Evolutionary conservation across 179 eudicot genomes (phyloP), one percentile per base, ranked within the genome.

Genomic region (Nepenthes alata): DNA sequence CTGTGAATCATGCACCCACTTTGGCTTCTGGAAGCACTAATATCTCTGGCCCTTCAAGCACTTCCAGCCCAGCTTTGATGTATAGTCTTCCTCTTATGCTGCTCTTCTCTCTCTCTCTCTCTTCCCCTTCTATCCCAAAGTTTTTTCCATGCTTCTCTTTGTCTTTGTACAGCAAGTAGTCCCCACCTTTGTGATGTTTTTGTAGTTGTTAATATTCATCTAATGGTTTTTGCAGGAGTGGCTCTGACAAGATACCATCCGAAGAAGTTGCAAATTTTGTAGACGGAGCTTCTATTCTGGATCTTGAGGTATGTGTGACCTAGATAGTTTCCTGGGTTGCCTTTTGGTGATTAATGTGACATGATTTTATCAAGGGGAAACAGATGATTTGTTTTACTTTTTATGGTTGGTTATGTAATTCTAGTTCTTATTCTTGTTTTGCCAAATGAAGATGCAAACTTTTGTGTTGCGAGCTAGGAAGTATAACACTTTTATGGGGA

Each of bases 281-380:
- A 47, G 79, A 73, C 72, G 87, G 78, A 71, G 80, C 84, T 72
- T 80, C 95, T 61, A 58, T 54, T 25, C 83, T 66, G 70, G 91
- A 87, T 73, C 67, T 70, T 61, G 94, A 89, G 98, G 98, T 93
- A 81, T 64, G 67, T 7, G 13, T 8, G 10, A 48, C 52, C n/a
- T 8, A 2, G 12, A 5, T 5, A 11, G 3, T 48, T 48, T 9
- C 45, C 11, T 62, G 55, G 52, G 57, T 52, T 52, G 25, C 55
- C n/a, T n/a, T 14, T 52, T 2, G 25, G 16, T n/a, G 15, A n/a
- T 52, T 14, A n/a, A 4, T 4, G 8, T 41, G 45, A 41, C 45
- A 41, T 41, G 45, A 1, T 41, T 41, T 41, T 7, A 41, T 4
- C 25, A 25, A 25, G 25, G 25, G 25, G 25, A 25, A 25, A 25